A percentile compares a stretch with the other conserved stretches of the same genome.
Conservation (phyloP, 139 green algal genomes). For the Chlamydomonas sphaeroides region DNA sequence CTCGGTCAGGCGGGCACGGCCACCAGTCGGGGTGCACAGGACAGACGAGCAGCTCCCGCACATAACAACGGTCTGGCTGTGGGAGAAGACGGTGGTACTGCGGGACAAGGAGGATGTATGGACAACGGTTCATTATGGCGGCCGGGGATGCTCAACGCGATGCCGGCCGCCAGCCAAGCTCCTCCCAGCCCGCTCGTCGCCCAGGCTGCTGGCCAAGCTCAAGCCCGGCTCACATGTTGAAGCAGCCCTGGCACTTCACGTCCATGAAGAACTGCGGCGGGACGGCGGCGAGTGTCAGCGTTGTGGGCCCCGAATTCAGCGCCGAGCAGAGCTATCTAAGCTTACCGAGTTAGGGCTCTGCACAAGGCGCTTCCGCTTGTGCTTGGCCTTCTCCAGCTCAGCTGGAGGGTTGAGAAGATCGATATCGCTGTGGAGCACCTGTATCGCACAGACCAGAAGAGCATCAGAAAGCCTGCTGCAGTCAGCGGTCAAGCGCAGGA, state of each 20-base stretch:
- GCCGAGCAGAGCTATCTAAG: background rate
- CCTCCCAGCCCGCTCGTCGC: too few relatives aligned
- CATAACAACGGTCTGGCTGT: constrained; percentile 96
- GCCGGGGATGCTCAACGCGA: too few relatives aligned
- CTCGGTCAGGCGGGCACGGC: constrained; percentile 93
- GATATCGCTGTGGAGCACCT: constrained; percentile 78
- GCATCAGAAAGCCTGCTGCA: background rate
- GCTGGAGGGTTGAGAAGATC: constrained; percentile 96
- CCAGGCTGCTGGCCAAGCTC: too few relatives aligned
- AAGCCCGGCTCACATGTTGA: constrained; percentile 93
- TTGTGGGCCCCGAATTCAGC: too few relatives aligned
- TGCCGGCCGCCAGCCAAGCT: too few relatives aligned
- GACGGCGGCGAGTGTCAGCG: constrained; percentile 81
- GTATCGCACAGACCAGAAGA: background rate
- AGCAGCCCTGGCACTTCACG: constrained; percentile 92
- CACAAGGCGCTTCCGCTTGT: constrained; percentile 96
- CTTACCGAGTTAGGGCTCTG: constrained; percentile 48
- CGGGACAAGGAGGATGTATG: constrained; percentile 40
- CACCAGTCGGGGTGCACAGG: constrained; percentile 97
- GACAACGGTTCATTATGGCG: too few relatives aligned
- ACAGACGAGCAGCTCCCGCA: constrained; percentile 96
- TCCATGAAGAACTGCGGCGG: constrained; percentile 66
- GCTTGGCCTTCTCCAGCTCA: constrained; percentile 94
- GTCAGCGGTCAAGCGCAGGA: too few relatives aligned
- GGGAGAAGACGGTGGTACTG: constrained; percentile 99